phyloP scores from a whole-genome alignment of 805 yeast species.

The Wickerhamomyces ciferrii region DNA sequence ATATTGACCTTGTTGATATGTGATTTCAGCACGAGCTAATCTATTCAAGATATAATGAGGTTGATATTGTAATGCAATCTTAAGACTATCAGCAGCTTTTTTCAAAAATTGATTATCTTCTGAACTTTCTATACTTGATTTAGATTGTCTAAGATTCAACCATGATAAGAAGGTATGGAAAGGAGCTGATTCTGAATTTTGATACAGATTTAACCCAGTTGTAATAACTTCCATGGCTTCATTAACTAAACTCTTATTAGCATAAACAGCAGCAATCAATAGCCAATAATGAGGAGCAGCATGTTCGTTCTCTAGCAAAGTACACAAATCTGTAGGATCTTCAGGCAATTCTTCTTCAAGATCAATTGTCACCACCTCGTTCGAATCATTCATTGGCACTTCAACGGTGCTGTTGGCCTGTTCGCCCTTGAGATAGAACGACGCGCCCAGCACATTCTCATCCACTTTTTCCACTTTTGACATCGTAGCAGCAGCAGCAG shows the following conservation, averaged over 20 bases:
- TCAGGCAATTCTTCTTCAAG: constrained; percentile 80
- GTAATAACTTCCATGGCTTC: constrained; percentile 63
- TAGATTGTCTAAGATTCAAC: constrained; percentile 52
- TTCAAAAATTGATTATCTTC: constrained; percentile 27
- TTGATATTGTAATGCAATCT: constrained; percentile 42
- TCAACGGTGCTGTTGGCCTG: constrained; percentile 19
- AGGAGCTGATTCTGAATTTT: constrained; percentile 34
- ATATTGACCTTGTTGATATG: constrained; percentile 50
- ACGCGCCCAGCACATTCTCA: constrained; percentile 3
- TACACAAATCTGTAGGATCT: constrained; percentile 79
- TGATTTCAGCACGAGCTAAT: constrained; percentile 65
- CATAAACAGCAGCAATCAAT: constrained; percentile 75
- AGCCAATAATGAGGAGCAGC: constrained; percentile 80
- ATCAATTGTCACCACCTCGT: constrained; percentile 84
- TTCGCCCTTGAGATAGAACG: constrained; percentile 4
- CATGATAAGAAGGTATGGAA: constrained; percentile 67
- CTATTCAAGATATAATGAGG: constrained; percentile 42
- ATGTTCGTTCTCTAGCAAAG: constrained; percentile 74
- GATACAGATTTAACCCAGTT: constrained; percentile 45
- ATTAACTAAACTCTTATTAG: constrained; percentile 47
- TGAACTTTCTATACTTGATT: constrained; percentile 16
- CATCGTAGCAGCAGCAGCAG: not conserved
- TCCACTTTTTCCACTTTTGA: not conserved
- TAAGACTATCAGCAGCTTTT: constrained; percentile 39
- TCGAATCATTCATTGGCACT: constrained; percentile 72